Evolutionary conservation across 805 yeast species (phyloP), one percentile per base, ranked within the genome.

Genomic region (Starmerella cellae): DNA sequence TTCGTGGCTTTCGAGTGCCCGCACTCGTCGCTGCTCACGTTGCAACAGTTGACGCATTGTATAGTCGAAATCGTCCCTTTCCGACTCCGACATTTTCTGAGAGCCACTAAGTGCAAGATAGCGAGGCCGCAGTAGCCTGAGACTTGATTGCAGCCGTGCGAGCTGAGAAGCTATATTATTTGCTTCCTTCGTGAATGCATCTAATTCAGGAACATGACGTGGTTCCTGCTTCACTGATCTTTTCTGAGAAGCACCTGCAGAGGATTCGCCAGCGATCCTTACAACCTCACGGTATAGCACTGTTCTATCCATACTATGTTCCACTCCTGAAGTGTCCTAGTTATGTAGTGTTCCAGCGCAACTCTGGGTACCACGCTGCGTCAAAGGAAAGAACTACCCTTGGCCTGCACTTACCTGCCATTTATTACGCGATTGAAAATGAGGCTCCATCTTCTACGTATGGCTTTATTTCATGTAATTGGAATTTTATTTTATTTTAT

Each of bases 21-120:
- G 46, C 23, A 57, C 46, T 21, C 55, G 45, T 16, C 46, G 48
- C 47, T 56, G 54, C 43, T 61, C 62, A 20, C 49, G 48, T 48
- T 64, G 66, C 18, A 64, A 41, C 33, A 62, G 53, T 29, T 53
- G 44, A n/a, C 60, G 52, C 21, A 64, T 58, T 31, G 60, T 64
- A 43, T 59, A 60, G 49, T 65, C 68, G 22, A 64, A 56, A 26
- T 61, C 64, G 49, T 63, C 66, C 20, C 60, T 48, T 35, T 65
- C 64, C 17, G 54, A 46, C 22, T 62, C 65, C 10, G 61, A 55
- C 46, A 65, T 42, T 29, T 46, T 49, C 33, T 44, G 39, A 3
- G 53, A 48, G 2, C 54, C 55, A 5, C 49, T 24, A 24, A 33
- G 36, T 9, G 36, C 36, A 14, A 61, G 49, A 41, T 61, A 61